Evolutionary conservation across 192 early-diverging fungal species (phyloP), one percentile per base, ranked within the genome.

Genomic region (Pilaira anomala): DNA sequence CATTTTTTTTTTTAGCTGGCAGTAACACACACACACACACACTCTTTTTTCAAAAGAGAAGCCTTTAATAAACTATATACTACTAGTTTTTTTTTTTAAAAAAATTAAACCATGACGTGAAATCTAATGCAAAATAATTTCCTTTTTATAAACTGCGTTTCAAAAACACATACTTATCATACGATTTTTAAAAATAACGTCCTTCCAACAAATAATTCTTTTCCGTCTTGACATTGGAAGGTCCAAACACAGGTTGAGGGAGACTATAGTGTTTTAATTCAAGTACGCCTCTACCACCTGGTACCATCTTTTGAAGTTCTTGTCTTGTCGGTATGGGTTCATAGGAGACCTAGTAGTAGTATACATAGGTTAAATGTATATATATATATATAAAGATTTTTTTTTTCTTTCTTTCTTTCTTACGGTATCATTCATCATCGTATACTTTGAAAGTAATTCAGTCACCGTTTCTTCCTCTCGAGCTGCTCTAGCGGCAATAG

Each of bases 371-470:
- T n/a, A n/a, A n/a, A n/a, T n/a, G n/a, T n/a, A n/a, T n/a, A n/a
- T n/a, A n/a, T n/a, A n/a, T n/a, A n/a, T n/a, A n/a, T n/a, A n/a
- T n/a, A n/a, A n/a, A n/a, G n/a, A n/a, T n/a, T n/a, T n/a, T n/a
- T n/a, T 33, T 42, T 21, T 4, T 12, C 6, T 36, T 39, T 30
- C 29, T 48, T 66, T 24, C 11, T 30, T 42, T n/a, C 65, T 76
- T 48, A 85, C 83, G n/a, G 79, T 80, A 56, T 85, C 69, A 50
- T 85, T 85, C 21, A 80, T 73, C 63, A 73, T 78, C 16, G 69
- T 65, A 33, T 75, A 81, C 7, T 67, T 72, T 2, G 56, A 30
- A 16, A 72, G 68, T 12, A 78, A 65, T 42, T 79, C 81, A 41
- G 64, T 72, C 12, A 79, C 76, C 30, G 67, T 54, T 16, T 72